Base-by-base conservation (phyloP, 2,329 filamentous ascomycete genomes). In the Cercospora janseana region DNA sequence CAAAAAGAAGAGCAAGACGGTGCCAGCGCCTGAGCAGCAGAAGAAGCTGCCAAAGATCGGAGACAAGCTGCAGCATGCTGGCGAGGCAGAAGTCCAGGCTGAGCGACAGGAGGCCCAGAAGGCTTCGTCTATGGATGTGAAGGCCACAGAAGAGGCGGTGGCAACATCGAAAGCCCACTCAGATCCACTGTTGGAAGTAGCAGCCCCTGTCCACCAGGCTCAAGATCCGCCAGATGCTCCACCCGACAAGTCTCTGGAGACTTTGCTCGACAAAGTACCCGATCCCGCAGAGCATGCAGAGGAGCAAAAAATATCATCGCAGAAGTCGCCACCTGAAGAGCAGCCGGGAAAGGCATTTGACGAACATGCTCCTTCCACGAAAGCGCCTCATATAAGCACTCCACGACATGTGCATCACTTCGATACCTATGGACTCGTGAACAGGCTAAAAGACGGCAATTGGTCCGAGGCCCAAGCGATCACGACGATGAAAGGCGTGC, bases 391-490 rank as follows among this genome's bases (percentile, higher is more conserved):
- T 66, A 79, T 87, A 65, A 77, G 82, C 40, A 80, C 88, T 0
- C 81, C 87, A 6, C 87, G 85, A 1, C 94, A 95, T 66, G 83
- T 95, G 26, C 93, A 98, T 72, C 90, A 97, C 72, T 98, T 98
- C 70, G 92, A 98, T 71, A 95, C 86, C 18, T 98, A 93, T 70
- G 85, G 83, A 10, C 79, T 97, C 4, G 93, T 97, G 12, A 86
- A 86, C 64, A 82, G 88, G 61, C 81, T 98, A 12, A 79, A 83
- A 13, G 73, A 72, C 0, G 83, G 83, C 9, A 86, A 86, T 0
- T 96, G 90, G 70, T 82, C 80, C 1, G 75, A 80, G 35, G 78
- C 77, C 0, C 92, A 96, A 69, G 83, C 89, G 20, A 82, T 90
- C 43, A 88, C 85, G 4, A 77, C 89, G 44, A 98, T 98, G 93